A percentile compares a stretch with the other conserved stretches of the same genome.
Evolutionary conservation across 2,329 filamentous ascomycete genomes (phyloP).

Genomic region (Cercospora janseana): DNA sequence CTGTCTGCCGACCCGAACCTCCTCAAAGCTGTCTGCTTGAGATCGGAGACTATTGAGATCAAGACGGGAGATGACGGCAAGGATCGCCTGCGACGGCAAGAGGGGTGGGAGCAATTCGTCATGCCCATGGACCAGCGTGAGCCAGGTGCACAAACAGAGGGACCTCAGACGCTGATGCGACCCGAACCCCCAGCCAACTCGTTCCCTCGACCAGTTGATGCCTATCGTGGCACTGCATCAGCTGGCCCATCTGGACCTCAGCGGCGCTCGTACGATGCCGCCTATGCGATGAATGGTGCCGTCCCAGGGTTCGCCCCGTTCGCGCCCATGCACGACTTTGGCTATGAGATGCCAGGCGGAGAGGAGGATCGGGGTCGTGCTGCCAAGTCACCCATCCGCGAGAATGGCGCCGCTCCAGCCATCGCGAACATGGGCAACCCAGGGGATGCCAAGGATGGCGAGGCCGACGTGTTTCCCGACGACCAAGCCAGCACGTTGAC

Average conservation of each 20-base stretch:
- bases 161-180: slow-evolving; percentile 52
- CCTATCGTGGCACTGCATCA: slow-evolving; percentile 31
- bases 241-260: slow-evolving; percentile 22
- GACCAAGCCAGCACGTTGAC: slow-evolving; percentile 53
- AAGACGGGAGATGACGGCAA: slow-evolving; percentile 70
- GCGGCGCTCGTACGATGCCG: slow-evolving; percentile 32
- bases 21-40: slow-evolving; percentile 71
- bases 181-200: slow-evolving; percentile 42
- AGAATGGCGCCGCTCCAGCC: slow-evolving; percentile 24
- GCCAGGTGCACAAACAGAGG: slow-evolving; percentile 69
- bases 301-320: slow-evolving; percentile 26
- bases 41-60: slow-evolving; percentile 71
- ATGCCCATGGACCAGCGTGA: slow-evolving; percentile 69
- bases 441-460: slow-evolving; percentile 26
- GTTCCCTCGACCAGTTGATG: slow-evolving; percentile 32
- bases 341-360: slow-evolving; percentile 28
- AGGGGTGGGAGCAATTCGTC: slow-evolving; percentile 79
- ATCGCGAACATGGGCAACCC: slow-evolving; percentile 11
- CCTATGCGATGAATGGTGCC: slow-evolving; percentile 31
- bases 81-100: slow-evolving; percentile 71
- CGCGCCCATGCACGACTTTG: slow-evolving; percentile 22
- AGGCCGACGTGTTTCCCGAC: slow-evolving; percentile 52
- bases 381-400: slow-evolving; percentile 34
- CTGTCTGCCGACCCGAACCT: slow-evolving; percentile 70
- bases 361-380: slow-evolving; percentile 33